Evolutionary conservation across 495 filamentous ascomycete genomes (phyloP), one percentile per base, ranked within the genome.

Genomic region (Jackrogersella minutella): DNA sequence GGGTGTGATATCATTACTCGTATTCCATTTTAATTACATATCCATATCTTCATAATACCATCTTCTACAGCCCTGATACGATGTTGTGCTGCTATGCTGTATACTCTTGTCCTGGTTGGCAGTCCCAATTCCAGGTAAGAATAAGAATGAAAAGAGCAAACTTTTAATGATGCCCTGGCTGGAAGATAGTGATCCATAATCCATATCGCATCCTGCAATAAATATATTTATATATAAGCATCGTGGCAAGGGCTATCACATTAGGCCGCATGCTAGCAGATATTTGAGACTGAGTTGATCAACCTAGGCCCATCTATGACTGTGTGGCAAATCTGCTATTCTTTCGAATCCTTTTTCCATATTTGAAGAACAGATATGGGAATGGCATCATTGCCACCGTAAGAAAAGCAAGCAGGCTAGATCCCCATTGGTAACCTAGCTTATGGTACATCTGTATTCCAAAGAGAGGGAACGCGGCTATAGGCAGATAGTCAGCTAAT

Each of bases 351-450:
- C 66, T 74, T 71, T 87, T 84, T 31, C 88, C 88, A 56, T 86
- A 89, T 43, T 75, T 77, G 73, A 88, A 91, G 70, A 91, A 91
- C 13, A 91, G 62, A 65, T 88, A 90, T 64, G 89, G 88, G 47
- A 91, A 89, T 17, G 90, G 90, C 66, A 86, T 74, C 85, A 92
- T 87, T 47, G 76, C 78, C 28, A 92, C 73, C 2, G 88, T 89
- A n/a, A 92, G 70, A 68, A 91, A 90, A 4, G 82, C 90, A 19
- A 92, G 73, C 34, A 92, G 74, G 2, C 83, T 85, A 1, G 87
- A 87, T 9, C 88, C 90, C 90, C 90, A 92, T 66, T 91, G 88
- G 60, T 83, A 88, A 10, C 87, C 88, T 9, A 92, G 79, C 14
- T 77, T 82, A 30, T 87, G 74, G 65, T 92, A 93, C 84, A 92